Base-by-base conservation (phyloP, 1,139 yeast species). In the Sporopachydermia cereana region DNA sequence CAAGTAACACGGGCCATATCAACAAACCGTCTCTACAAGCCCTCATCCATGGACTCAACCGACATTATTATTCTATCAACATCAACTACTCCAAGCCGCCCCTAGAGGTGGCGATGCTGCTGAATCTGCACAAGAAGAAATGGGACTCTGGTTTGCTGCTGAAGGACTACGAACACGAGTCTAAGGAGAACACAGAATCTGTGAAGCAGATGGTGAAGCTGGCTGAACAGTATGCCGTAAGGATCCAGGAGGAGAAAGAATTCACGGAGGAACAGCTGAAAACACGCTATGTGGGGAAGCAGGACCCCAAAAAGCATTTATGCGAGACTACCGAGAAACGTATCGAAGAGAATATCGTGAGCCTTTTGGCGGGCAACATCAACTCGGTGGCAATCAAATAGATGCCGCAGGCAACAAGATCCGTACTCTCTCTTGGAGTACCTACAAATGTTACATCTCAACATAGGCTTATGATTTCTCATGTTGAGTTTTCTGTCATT, bases 1-100 rank as follows among this genome's bases (percentile, higher is more conserved):
- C 98, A 2, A 86, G 96, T 24, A 93, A 91, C 60, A 82, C 89
- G 44, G 98, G 98, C 42, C 86, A 89, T 56, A 74, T 93, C 63
- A 89, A 91, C 66, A 93, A 93, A 62, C 97, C 98, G n/a, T 84
- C 95, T 27, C 89, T 93, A 57, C 97, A 91, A 65, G 96, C 98
- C 1, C 74, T 93, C 60, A 88, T 93, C 53, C 99, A 93, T 59
- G 98, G 98, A 2, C 74, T 93, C 56, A 93, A 93, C 67, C 89
- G 98, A 59, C 96, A 88, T 63, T 93, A 93, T 63, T 93, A 93
- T 63, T 89, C 97, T 17, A 75, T 93, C 56, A 89, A 89, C 64
- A 91, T 91, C 57, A 95, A 89, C 64, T 91, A 89, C 64, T 88
- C 81, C 64, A 91, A 91, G 69, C 89, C 97, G 2, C 78, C 85